Conservation (phyloP, 1,139 yeast genomes). For the Hyphopichia fennica region DNA sequence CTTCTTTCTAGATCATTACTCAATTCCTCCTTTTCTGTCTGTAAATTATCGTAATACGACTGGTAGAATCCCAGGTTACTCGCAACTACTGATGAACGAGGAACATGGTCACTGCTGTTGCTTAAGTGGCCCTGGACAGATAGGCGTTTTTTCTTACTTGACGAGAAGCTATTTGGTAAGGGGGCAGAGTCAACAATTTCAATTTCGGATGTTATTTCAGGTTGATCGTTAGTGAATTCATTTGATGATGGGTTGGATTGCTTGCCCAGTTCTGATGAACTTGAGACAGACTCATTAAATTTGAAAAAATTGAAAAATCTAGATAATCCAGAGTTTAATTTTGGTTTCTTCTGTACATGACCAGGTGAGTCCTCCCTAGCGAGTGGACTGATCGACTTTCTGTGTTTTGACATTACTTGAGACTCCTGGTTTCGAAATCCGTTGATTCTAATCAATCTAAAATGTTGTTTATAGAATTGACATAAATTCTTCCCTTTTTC, state of each 20-base stretch:
- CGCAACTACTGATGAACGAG: conserved; percentile 26
- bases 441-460: neutral
- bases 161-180: conserved; percentile 21
- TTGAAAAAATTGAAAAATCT: conserved; percentile 1
- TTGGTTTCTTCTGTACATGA: neutral
- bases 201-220: neutral
- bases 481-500: too few relatives aligned
- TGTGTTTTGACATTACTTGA: neutral
- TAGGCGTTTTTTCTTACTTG: conserved; percentile 31
- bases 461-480: neutral
- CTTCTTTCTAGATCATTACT: conserved; percentile 32
- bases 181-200: conserved; percentile 7
- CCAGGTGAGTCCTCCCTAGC: conserved; percentile 1
- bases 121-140: conserved; percentile 26
- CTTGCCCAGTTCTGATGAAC: neutral
- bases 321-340: neutral
- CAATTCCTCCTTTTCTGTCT: conserved; percentile 24
- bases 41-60: conserved; percentile 22
- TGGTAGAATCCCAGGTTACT: conserved; percentile 25
- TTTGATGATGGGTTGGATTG: neutral
- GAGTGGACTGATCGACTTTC: conserved; percentile 4
- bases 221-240: neutral
- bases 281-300: neutral
- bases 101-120: conserved; percentile 19
- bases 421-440: neutral